Base-by-base conservation (phyloP, 2,329 filamentous ascomycete species). In the Beauveria australis region DNA sequence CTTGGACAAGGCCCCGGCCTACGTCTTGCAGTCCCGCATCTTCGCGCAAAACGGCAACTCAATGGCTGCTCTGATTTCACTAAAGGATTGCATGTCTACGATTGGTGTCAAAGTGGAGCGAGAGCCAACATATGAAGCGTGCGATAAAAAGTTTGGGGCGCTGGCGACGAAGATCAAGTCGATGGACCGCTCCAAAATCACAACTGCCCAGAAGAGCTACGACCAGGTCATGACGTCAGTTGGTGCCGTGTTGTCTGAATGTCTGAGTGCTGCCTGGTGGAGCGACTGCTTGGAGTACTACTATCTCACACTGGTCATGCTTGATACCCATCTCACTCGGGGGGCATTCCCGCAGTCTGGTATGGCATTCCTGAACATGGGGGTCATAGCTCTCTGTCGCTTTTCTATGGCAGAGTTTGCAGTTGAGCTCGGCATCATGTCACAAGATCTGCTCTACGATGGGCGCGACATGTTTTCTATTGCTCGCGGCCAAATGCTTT, bases 1-100 rank as follows among this genome's bases (percentile, higher is more conserved):
- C 0, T 81, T 89, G 6, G 92, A 96, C 72, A 94, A 91, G 74
- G 89, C 90, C 1, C 87, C 89, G 9, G 90, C 91, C 0, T 95
- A 88, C 76, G 88, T 96, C 46, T 77, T 97, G 41, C 87, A 91
- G 70, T 92, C 90, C 6, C 85, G 91, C 54, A 88, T 96, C 51
- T 85, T 87, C 67, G 85, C 89, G 1, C 86, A 92, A 68, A 81
- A 82, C 59, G 91, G 92, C 1, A 85, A 96, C 64, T 84, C 86
- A 30, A 75, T 79, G 24, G 81, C 81, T 5, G 89, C 92, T 0
- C 85, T 96, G 66, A 75, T 81, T 37, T 83, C 84, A 1, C 76
- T 97, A 26, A 87, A 87, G 67, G 81, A 86, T 51, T 92, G 89
- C 63, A 76, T 97, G 18, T 76, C 75, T 30, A 87, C 87, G 14